Base-by-base conservation (phyloP, 148 eudicot genomes). In the Arbutus unedo region DNA sequence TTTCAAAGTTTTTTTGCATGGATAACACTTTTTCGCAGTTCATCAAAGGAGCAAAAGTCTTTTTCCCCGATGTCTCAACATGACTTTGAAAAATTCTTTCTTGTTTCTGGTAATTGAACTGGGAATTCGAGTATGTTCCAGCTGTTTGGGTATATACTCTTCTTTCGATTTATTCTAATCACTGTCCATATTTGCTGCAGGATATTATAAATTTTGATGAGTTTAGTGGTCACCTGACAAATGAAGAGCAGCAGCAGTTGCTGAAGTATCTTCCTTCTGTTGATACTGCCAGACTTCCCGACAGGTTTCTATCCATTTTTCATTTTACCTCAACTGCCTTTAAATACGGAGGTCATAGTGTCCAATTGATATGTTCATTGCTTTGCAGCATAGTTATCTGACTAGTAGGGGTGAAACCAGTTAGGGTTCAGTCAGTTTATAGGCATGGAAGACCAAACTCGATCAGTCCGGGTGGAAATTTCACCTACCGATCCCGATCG, bases 171-270 rank as follows among this genome's bases (percentile, higher is more conserved):
- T 44, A 44, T 43, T n/a, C 50, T 81, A 59, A 77, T 56, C 21
- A 60, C 71, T 66, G 18, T 9, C 44, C 21, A 53, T 68, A 9
- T 64, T 48, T 79, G 53, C 44, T 89, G 89, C 93, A 96, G 98
- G 97, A 94, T 79, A 78, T 96, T 74, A 81, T 90, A 38, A 94
- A 90, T 84, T 83, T 85, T 78, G 91, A 94, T n/a, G 91, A 82
- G 31, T 93, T 93, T 83, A 50, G 64, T 45, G 89, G 89, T 85
- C 85, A 90, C 76, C 83, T 96, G 59, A 88, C 97, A 41, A 84
- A 79, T 77, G 94, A 88, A 70, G 98, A 96, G 86, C 96, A 91
- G 82, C 91, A 90, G 82, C 86, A 87, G 53, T 88, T 96, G 90
- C 89, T 96, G 80, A 92, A 90, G 85, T 89, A 85, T 86, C 90